Conservation (phyloP, 2,329 filamentous ascomycete genomes). For the Fusarium chlamydosporum region DNA sequence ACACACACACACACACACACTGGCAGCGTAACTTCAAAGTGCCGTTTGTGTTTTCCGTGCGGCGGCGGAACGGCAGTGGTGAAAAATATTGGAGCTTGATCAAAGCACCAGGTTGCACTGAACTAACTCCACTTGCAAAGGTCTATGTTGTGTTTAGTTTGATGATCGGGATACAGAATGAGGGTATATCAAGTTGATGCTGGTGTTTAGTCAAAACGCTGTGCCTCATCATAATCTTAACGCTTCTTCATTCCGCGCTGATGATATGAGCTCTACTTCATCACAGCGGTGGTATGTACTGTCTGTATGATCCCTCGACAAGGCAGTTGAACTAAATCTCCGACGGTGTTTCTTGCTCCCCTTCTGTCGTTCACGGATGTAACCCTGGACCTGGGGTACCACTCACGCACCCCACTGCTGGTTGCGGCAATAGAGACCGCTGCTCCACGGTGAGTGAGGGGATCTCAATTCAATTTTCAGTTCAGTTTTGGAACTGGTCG, state of each 20-base stretch:
- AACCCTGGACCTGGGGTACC: conserved; percentile 26
- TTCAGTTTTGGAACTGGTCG: conserved; percentile 16
- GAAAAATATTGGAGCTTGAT: background rate
- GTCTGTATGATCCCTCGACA: background rate
- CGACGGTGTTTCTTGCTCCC: conserved; percentile 31
- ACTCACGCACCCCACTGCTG: conserved; percentile 47
- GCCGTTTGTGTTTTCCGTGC: conserved; percentile 30
- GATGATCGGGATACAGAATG: conserved; percentile 8
- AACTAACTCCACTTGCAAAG: conserved; percentile 24
- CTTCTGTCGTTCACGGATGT: conserved; percentile 17
- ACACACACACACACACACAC: too few relatives aligned
- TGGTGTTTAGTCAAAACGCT: background rate
- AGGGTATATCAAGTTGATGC: background rate
- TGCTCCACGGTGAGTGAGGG: conserved; percentile 22
- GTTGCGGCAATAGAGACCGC: conserved; percentile 45
- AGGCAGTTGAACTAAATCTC: conserved; percentile 39
- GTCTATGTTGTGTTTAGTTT: background rate
- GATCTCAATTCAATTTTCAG: conserved; percentile 13
- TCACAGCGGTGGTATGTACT: background rate
- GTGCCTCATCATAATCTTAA: conserved; percentile 7
- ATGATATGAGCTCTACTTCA: background rate
- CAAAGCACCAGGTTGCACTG: conserved; percentile 4
- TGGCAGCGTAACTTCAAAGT: conserved; percentile 8
- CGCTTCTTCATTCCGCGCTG: too few relatives aligned
- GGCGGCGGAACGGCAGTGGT: conserved; percentile 30